Percentiles rank a stretch among this genome's conserved stretches.
These are phyloP conservation scores for Hericium alpestre DNA, from an alignment of 768 basidiomycete genomes.

Conservation along the genomic window DNA sequence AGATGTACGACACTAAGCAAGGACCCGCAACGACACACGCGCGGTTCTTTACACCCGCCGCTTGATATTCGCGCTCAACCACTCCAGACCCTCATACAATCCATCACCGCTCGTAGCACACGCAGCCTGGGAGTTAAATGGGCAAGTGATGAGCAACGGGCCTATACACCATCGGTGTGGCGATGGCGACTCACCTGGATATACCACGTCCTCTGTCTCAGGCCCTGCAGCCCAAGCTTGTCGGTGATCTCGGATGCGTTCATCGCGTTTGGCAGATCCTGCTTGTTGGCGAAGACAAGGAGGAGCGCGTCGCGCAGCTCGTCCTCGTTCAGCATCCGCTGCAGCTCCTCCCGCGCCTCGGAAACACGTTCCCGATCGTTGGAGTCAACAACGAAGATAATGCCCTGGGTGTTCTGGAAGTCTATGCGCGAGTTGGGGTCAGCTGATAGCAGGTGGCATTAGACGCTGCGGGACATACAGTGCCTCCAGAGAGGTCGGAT, in stretches of 20 bases:
- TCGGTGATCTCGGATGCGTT: constrained; percentile 99
- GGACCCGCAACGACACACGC: constrained; percentile 29
- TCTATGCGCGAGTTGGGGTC: constrained; percentile 38
- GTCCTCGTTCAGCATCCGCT: constrained; percentile 99
- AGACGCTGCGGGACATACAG: constrained; percentile 52
- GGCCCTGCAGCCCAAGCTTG: constrained; percentile 95
- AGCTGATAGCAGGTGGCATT: constrained; percentile 6
- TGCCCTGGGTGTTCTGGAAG: constrained; percentile 99
- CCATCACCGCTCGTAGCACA: constrained; percentile 98
- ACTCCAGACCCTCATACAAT: constrained; percentile 96
- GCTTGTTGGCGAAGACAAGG: constrained; percentile 99
- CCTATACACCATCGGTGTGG: not conserved
- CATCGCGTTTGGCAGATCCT: constrained; percentile 99
- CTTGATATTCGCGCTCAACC: constrained; percentile 88
- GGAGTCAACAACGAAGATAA: constrained; percentile 99
- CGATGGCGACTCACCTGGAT: constrained; percentile 59
- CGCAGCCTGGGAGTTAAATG: constrained; percentile 53
- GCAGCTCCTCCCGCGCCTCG: constrained; percentile 97
- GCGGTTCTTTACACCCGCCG: constrained; percentile 53
- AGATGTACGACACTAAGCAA: constrained; percentile 41
- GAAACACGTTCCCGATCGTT: constrained; percentile 99
- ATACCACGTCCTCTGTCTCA: constrained; percentile 96
- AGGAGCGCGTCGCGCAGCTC: constrained; percentile 97
- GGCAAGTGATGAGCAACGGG: too few species aligned
- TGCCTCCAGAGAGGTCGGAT: constrained; percentile 99